Evolutionary conservation across 2,329 filamentous ascomycete genomes (phyloP), one percentile per base, ranked within the genome.

Genomic region (Monosporascus sp.): DNA sequence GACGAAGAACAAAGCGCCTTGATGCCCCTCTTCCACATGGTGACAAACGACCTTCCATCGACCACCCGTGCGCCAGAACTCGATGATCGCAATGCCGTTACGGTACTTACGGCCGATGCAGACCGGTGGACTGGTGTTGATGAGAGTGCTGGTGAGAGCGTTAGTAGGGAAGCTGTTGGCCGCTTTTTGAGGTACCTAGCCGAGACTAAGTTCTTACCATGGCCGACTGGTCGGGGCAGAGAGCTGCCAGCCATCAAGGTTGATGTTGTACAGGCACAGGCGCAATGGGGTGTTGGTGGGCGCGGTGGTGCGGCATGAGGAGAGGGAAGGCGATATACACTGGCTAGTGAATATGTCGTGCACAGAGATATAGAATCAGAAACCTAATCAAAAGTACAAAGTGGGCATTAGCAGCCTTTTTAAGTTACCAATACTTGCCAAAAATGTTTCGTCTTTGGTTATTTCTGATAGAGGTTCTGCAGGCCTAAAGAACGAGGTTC

Each of bases 1-100:
- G 79, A 79, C 49, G 69, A 81, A 54, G 85, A 88, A 62, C 83
- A 88, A 68, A 82, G 87, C 62, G 88, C 89, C 1, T 77, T 93
- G 3, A 81, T 88, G 71, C 88, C 88, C 0, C 78, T 92, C 2
- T 88, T 87, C 69, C 86, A 90, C 68, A 88, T 90, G 69, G 86
- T 85, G 43, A 84, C 82, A 14, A 78, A 79, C 24, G 81, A 90
- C 68, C 74, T 91, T n/a, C 87, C 87, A 0, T 77, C 78, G 37
- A 82, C 82, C 61, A 88, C 86, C 35, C 82, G 80, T 44, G 87
- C 89, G 0, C 87, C 87, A 0, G 87, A 89, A 65, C 79, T 94
- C 9, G 86, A 90, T 62, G 89, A 92, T 67, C 35, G 64, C 51
- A 90, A 94, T 63, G 82, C 89, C 0, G 77, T 81, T 1, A 72